Evolutionary conservation across 1,284 basidiomycete species (phyloP), one percentile per base, ranked within the genome.

Genomic region (Vanrija humicola): DNA sequence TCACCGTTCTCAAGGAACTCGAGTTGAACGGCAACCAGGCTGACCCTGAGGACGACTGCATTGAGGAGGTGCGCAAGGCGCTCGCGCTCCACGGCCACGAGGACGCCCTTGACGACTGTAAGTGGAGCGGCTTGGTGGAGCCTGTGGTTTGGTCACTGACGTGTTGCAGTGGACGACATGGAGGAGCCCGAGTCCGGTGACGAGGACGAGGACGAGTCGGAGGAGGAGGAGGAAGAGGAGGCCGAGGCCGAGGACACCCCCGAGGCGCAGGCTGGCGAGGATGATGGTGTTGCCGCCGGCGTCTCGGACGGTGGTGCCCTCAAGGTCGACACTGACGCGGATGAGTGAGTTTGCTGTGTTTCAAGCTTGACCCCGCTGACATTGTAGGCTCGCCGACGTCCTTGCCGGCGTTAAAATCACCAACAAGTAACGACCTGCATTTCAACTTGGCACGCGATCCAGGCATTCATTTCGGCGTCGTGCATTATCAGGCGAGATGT

Each of bases 21-120:
- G 92, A 95, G 74, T 68, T 96, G 56, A 91, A 93, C 70, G 90
- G 89, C 76, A 96, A 97, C 70, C 86, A 90, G 43, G 82, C 84
- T 38, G 87, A 89, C 42, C 86, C 89, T 46, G 89, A 92, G 52
- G 88, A 89, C 57, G 88, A 87, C 61, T 81, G 83, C 67, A 77
- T 92, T 39, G 82, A 84, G 56, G 80, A 83, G 54, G 74, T 95
- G 43, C 79, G 79, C 50, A 79, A 82, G 57, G 83, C 84, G 42
- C 76, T 96, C 71, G 86, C 82, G 64, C 78, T 81, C 50, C 84
- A 90, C 58, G 87, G 86, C 79, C 82, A 91, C 61, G 87, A 88
- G 51, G 88, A 90, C 42, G 89, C 89, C 10, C 82, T 90, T 49
- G 89, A 90, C 50, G 86, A 87, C 48, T 68, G 77, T 78, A 64